Evolutionary conservation across 805 yeast genomes (phyloP).

Genomic region (Helenozyma baotianmanensis): DNA sequence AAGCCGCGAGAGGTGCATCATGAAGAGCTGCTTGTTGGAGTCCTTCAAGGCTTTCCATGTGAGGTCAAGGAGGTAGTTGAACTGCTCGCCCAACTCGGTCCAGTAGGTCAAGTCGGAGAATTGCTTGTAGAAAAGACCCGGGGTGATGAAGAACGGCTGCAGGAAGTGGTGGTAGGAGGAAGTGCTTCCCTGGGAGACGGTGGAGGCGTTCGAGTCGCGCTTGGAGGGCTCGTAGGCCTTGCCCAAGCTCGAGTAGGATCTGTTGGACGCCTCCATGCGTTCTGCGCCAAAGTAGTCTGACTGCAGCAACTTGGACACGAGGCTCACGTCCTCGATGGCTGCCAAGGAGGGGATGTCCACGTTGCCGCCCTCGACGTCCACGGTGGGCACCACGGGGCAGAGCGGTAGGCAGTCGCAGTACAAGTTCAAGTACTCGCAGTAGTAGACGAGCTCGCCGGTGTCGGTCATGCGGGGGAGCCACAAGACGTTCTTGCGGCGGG

Average conservation of each 20-base stretch:
- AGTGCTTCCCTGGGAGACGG: conserved; percentile 23
- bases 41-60: conserved; percentile 49
- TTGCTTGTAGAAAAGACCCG: conserved; percentile 51
- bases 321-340: conserved; percentile 17
- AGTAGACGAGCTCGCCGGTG: conserved; percentile 53
- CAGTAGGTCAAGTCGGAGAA: conserved; percentile 57
- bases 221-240: conserved; percentile 28
- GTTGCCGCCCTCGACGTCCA: conserved; percentile 14
- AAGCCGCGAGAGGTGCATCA: conserved; percentile 48
- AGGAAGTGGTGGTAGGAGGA: conserved; percentile 39
- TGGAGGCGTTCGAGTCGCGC: conserved; percentile 36
- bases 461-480: conserved; percentile 64
- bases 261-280: conserved; percentile 2
- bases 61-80: conserved; percentile 44
- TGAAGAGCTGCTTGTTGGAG: conserved; percentile 48
- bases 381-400: conserved; percentile 18
- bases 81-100: conserved; percentile 49
- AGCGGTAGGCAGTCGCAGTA: conserved; percentile 58
- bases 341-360: conserved; percentile 25
- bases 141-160: conserved; percentile 37
- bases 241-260: conserved; percentile 9
- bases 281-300: conserved; percentile 4
- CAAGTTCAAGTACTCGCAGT: conserved; percentile 55
- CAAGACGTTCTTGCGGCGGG: conserved; percentile 18
- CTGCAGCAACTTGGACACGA: conserved; percentile 9